phyloP scores from a whole-genome alignment of 1,139 yeast genomes.

The Blastobotrys buckinghamii region DNA sequence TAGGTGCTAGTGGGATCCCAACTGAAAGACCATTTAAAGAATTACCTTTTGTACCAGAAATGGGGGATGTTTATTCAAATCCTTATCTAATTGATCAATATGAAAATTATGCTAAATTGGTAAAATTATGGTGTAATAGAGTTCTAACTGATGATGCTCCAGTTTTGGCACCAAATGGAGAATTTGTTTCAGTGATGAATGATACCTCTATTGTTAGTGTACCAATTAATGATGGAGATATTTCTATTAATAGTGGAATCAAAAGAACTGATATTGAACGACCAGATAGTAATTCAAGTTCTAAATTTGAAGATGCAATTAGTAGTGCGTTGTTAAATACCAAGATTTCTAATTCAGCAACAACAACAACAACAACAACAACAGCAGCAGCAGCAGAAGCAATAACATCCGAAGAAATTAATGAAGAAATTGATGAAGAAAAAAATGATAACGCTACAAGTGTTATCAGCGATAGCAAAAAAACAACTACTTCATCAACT shows the following conservation, averaged over 20 bases:
- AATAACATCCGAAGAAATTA: no score
- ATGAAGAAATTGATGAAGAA: not conserved
- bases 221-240: no score
- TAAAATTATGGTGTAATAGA: conserved; percentile 22
- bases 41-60: conserved; percentile 23
- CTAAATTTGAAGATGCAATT: conserved; percentile 12
- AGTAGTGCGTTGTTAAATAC: not conserved
- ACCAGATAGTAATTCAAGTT: conserved; percentile 1
- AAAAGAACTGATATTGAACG: not conserved
- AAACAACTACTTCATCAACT: no score
- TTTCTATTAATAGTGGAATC: no score
- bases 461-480: no score
- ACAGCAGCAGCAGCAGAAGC: no score
- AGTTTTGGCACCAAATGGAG: conserved; percentile 1
- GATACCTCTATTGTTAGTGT: not conserved
- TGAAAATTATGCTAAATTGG: conserved; percentile 29
- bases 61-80: conserved; percentile 31
- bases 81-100: conserved; percentile 34
- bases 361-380: not conserved
- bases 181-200: not conserved
- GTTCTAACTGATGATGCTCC: not conserved
- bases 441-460: no score
- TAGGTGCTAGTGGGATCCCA: conserved; percentile 12
- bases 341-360: not conserved
- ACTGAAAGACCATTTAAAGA: conserved; percentile 25